These are phyloP conservation scores for Gigaspora rosea DNA, from an alignment of 192 early-diverging fungal genomes.

Conservation along the genomic window DNA sequence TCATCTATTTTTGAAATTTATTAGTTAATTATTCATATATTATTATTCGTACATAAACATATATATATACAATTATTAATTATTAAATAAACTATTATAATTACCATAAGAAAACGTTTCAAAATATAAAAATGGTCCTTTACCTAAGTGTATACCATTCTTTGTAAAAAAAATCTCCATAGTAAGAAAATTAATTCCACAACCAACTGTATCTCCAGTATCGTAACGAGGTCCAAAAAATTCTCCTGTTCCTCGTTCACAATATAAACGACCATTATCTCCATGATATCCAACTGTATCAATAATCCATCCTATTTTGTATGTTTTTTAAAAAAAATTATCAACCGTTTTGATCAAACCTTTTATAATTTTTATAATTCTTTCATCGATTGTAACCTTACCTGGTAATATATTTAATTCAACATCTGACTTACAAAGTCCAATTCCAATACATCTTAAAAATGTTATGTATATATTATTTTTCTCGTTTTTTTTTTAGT, in stretches of 20 bases:
- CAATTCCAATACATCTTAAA: too few relatives aligned
- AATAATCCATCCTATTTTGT: constrained; percentile 74
- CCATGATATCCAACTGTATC: constrained; percentile 95
- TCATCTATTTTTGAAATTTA: constrained; percentile 32
- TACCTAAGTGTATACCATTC: constrained; percentile 81
- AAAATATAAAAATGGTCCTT: neutral
- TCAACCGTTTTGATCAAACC: too few relatives aligned
- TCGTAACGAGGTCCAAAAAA: constrained; percentile 85
- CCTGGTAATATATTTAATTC: too few relatives aligned
- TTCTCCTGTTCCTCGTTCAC: constrained; percentile 61
- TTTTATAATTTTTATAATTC: too few relatives aligned
- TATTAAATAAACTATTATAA: neutral
- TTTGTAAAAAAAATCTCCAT: constrained; percentile 85
- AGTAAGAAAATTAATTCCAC: constrained; percentile 82
- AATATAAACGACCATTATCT: constrained; percentile 77
- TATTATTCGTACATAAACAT: neutral
- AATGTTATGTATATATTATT: too few relatives aligned
- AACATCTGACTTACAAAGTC: too few relatives aligned
- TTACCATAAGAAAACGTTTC: neutral
- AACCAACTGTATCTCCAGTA: constrained; percentile 91
- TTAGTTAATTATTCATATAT: neutral
- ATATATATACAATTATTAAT: neutral
- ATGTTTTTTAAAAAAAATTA: too few relatives aligned
- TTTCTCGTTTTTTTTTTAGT: too few relatives aligned
- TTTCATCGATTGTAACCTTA: too few relatives aligned